Percentiles rank a stretch among this genome's conserved stretches.
Conservation (phyloP, 345 rosid species). For the Laguncularia racemosa region DNA sequence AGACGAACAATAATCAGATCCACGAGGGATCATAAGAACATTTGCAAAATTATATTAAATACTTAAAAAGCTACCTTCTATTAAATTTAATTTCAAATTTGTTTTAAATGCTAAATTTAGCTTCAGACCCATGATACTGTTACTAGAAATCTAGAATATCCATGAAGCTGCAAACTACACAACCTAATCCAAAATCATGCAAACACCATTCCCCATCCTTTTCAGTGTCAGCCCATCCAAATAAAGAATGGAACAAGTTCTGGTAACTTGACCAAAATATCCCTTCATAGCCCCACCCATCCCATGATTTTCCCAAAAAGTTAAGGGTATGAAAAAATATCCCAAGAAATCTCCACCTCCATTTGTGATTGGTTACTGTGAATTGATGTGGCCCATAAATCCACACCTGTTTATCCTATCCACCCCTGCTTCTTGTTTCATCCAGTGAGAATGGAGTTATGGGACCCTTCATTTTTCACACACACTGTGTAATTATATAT, state of each 20-base stretch:
- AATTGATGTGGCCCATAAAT: constrained; percentile 40
- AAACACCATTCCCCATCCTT: constrained; percentile 18
- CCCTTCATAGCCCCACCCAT: constrained; percentile 12
- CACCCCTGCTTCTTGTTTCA: constrained; percentile 19
- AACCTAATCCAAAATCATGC: neutral
- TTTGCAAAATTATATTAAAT: constrained; percentile 3
- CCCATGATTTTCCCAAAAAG: no score
- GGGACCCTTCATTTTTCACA: neutral
- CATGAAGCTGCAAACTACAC: neutral
- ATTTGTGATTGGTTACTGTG: constrained; percentile 42
- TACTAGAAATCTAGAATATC: neutral
- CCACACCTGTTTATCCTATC: constrained; percentile 48
- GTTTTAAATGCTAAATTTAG: neutral
- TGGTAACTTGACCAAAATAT: constrained; percentile 18
- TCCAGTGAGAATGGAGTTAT: neutral
- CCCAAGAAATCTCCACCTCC: constrained; percentile 46
- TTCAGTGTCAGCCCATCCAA: constrained; percentile 23
- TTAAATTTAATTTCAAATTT: neutral
- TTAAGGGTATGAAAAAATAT: constrained; percentile 6
- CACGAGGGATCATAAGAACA: neutral
- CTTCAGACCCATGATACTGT: neutral
- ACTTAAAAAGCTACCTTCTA: neutral
- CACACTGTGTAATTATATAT: constrained; percentile 17
- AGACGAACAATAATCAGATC: no score
- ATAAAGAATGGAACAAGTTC: constrained; percentile 10